A percentile compares a stretch with the other conserved stretches of the same genome.
Evolutionary conservation across 768 basidiomycete genomes (phyloP).

Genomic region (Tylopilus intermedius): DNA sequence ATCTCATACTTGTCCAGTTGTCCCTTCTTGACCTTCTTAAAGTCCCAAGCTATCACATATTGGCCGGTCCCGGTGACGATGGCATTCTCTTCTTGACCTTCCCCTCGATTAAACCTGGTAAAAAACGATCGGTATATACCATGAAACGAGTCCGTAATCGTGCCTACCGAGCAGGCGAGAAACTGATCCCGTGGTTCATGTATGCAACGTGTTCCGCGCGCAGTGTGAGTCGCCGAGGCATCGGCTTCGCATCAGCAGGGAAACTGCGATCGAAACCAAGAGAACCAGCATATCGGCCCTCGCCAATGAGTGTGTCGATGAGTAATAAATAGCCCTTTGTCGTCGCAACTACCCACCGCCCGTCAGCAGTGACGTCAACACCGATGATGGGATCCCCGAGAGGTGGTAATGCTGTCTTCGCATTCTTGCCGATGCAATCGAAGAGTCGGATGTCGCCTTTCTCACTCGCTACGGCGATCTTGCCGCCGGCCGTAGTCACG

Average conservation of each 20-base stretch:
- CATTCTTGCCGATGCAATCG: constrained; percentile 95
- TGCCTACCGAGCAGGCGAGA: constrained; percentile 86
- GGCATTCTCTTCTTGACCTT: constrained; percentile 85
- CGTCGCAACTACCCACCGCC: constrained; percentile 93
- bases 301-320: constrained; percentile 92
- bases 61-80: constrained; percentile 93
- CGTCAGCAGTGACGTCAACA: constrained; percentile 89
- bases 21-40: constrained; percentile 91
- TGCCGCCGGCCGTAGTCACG: constrained; percentile 79
- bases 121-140: constrained; percentile 4
- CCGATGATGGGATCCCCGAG: constrained; percentile 94
- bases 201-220: constrained; percentile 90
- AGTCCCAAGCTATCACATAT: constrained; percentile 96
- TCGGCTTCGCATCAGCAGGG: constrained; percentile 90
- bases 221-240: constrained; percentile 82
- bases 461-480: constrained; percentile 88
- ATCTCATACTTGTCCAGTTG: constrained; percentile 90
- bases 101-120: constrained; percentile 84
- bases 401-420: constrained; percentile 94
- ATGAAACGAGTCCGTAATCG: neutral
- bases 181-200: constrained; percentile 82
- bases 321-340: constrained; percentile 90
- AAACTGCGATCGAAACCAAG: constrained; percentile 93
- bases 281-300: constrained; percentile 76
- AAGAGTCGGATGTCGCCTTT: constrained; percentile 97